Base-by-base conservation (phyloP, 768 basidiomycete genomes). In the Boletus pseudopeckii region DNA sequence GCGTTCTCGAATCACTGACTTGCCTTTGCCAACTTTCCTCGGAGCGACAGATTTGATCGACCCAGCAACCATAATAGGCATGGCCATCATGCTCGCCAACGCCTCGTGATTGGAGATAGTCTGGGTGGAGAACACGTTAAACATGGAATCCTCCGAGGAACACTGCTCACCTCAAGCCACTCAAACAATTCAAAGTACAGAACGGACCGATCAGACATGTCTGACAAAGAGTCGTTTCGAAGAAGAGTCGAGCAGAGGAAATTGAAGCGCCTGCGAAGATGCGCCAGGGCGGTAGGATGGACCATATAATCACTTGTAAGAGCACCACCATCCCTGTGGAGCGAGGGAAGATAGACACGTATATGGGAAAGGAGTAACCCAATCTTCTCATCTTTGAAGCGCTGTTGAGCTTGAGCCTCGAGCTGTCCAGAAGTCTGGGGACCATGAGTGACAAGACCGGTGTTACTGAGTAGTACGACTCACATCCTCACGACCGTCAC, bases 61-160 rank as follows among this genome's bases (percentile, higher is more conserved):
- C 5, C 79, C 76, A 18, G 84, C 81, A n/a, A 85, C 84, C 92
- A 94, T 94, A 65, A 91, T 92, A 7, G 93, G 92, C 92, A 95
- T 96, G 2, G 91, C 92, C 84, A 96, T 91, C 88, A 95, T 94
- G 56, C 89, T 91, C 15, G 92, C 92, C 38, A 97, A 72, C 6
- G 92, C 88, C 75, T 96, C 95, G 57, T 97, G 94, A 60, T 86
- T 86, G 7, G 93, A 95, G 43, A 98, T 88, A 1, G 90, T 92
- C 94, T 97, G 51, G 17, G 50, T 8, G 22, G 42, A 49, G 14
- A 68, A 45, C 8, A 46, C 33, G 18, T 50, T 30, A 53, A 51
- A 44, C 17, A 37, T 17, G 38, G 34, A 39, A 17, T 38, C 24
- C 32, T n/a, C n/a, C 36, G 17, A 49, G 9, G 7, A 51, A 43